A percentile compares a stretch with the other conserved stretches of the same genome.
Evolutionary conservation across 73 alveolate species (phyloP).

Genomic region (Paramecium biaurelia): DNA sequence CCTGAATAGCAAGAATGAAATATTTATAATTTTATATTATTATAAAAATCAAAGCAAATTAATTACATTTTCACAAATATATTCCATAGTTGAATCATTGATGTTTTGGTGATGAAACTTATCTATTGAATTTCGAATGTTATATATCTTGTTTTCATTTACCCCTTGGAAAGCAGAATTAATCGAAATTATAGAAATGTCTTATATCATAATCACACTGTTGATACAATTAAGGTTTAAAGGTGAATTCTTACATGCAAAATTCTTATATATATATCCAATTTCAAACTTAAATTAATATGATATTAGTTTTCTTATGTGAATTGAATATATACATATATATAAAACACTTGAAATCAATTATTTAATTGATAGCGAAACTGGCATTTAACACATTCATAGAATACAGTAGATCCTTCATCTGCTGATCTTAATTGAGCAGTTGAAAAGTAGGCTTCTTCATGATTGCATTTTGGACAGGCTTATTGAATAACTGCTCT

Average conservation of each 20-base stretch:
- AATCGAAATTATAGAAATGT: constrained; percentile 15
- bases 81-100: too few relatives aligned
- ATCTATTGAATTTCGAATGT: too few relatives aligned
- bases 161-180: too few relatives aligned
- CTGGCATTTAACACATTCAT: constrained; percentile 94
- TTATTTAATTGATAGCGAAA: constrained; percentile 55
- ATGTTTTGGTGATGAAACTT: too few relatives aligned
- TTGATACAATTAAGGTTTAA: neutral
- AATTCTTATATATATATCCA: too few relatives aligned
- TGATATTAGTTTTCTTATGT: neutral
- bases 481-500: constrained; percentile 81
- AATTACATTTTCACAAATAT: neutral
- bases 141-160: too few relatives aligned
- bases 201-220: neutral
- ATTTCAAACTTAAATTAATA: neutral
- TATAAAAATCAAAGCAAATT: neutral
- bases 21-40: neutral
- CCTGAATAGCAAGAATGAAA: constrained; percentile 45
- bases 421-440: constrained; percentile 93
- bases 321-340: neutral
- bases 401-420: constrained; percentile 97
- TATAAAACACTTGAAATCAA: neutral
- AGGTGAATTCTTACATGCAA: neutral
- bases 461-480: constrained; percentile 91
- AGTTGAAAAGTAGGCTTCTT: constrained; percentile 79